Evolutionary conservation across 164 flowering plant species (phyloP), one percentile per base, ranked within the genome.

Genomic region (Houttuynia cordata): DNA sequence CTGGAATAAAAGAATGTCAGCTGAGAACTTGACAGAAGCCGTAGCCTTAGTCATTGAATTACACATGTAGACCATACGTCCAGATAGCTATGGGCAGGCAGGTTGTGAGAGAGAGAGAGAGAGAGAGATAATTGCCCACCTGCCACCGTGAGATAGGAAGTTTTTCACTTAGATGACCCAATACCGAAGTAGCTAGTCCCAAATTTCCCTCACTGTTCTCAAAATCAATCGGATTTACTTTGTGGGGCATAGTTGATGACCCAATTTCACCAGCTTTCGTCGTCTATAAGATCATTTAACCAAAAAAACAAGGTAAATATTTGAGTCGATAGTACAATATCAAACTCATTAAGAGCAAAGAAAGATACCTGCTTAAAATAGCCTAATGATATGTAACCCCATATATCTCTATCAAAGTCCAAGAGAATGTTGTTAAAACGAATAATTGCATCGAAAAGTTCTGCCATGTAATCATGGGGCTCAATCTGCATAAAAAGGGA

Each of bases 221-320:
- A 73, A 91, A 94, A 75, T 94, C 99, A 74, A 93, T 94, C 9
- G 99, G 99, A 69, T 94, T 94, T 54, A 94, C 99, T 75, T 94
- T 94, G 77, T 94, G 99, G 68, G 97, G 99, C 99, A 93, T 93
- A 14, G 99, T 88, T 60, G 99, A 88, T 22, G 99, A 94, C n/a
- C 97, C 99, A 70, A 91, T 80, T 76, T 94, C 99, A 62, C 99
- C 99, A 67, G 88, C 91, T 70, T 81, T 91, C 20, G 95, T 90
- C 69, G 70, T 83, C 99, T 91, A 81, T 64, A 49, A 47, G 62
- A 60, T 19, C 39, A 59, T 12, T 37, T 34, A 12, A 57, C 18
- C 17, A 37, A 20, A 37, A 10, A 12, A 34, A 12, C 10, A 37
- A 18, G 22, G 24, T 19, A 19, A 15, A 10, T 24, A 30, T 30